These are phyloP conservation scores for Vairimorpha necatrix DNA, from an alignment of 371 early-diverging fungal genomes.

Conservation along the genomic window DNA sequence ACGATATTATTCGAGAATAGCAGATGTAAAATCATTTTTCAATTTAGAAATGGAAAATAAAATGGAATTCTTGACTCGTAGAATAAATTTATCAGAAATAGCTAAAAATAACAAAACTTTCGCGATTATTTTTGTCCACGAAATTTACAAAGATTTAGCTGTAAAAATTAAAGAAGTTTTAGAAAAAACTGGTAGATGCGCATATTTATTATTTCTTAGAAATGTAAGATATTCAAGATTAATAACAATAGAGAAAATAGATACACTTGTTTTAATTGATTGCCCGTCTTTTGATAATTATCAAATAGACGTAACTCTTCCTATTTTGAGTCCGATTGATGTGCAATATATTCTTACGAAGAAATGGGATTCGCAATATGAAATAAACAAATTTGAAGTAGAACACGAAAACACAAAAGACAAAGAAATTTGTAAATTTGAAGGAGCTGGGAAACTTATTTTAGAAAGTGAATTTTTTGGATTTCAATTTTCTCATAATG, in stretches of 20 bases:
- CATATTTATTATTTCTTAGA: conserved; percentile 47
- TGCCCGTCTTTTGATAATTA: conserved; percentile 52
- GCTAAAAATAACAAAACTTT: conserved; percentile 32
- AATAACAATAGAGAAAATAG: conserved; percentile 52
- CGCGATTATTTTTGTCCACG: conserved; percentile 50
- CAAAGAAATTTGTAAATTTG: background rate
- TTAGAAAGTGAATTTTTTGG: conserved; percentile 31
- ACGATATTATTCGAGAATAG: conserved; percentile 13
- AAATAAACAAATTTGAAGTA: conserved; percentile 12
- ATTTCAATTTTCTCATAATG: conserved; percentile 29
- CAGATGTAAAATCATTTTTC: conserved; percentile 6
- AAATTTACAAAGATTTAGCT: conserved; percentile 28
- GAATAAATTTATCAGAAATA: conserved; percentile 29
- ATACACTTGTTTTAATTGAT: conserved; percentile 57
- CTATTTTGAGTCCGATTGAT: conserved; percentile 51
- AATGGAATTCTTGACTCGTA: conserved; percentile 27
- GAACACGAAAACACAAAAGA: background rate
- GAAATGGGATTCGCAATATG: conserved; percentile 37
- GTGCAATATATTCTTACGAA: conserved; percentile 29
- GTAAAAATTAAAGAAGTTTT: conserved; percentile 19
- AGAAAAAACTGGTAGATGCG: conserved; percentile 17
- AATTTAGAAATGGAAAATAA: background rate
- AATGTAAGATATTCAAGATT: conserved; percentile 55
- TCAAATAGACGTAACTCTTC: conserved; percentile 43
- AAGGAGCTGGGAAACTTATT: conserved; percentile 29